Base-by-base conservation (phyloP, 306 rosid species). In the Dalbergia cultrata region DNA sequence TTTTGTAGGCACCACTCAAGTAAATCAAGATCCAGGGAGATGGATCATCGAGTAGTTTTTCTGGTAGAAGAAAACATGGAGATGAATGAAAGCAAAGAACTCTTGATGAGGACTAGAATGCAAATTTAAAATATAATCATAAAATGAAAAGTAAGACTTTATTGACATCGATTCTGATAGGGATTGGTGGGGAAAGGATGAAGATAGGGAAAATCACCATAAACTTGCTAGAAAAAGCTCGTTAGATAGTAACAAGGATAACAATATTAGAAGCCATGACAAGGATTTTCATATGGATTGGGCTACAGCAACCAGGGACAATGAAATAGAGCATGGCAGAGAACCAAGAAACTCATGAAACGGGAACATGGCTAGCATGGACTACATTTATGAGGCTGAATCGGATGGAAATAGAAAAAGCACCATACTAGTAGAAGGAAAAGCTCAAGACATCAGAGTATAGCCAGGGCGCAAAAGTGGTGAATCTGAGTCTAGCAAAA, bases 1-100 rank as follows among this genome's bases (percentile, higher is more conserved):
- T 67, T 73, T 84, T 83, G 52, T 77, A 91, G 97, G 85, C 60
- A 84, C 70, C 75, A 34, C 76, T 80, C 87, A 10, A 83, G 87
- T 81, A 88, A 92, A 83, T 86, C 94, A 41, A 85, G 88, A 81
- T 90, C 92, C 52, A 82, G 80, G 83, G 93, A 89, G 77, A 73
- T 49, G 60, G 86, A 80, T 80, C 82, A 56, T 75, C 74, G 43
- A 80, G 47, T 80, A 64, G 50, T 61, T 34, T 66, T 70, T 88
- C 80, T 64, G 67, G 82, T 44, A 85, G 91, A 87, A 92, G 88
- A 67, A 86, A 52, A 75, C 67, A 33, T 16, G 76, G 69, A 35
- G 78, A 75, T 50, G 76, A 88, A 57, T 83, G 71, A 69, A 87
- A 67, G 70, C 75, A 16, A 57, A 70, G 44, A 81, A 71, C 76